Evolutionary conservation across 257 asterid genomes (phyloP).

Genomic region (Solanum rostratum): DNA sequence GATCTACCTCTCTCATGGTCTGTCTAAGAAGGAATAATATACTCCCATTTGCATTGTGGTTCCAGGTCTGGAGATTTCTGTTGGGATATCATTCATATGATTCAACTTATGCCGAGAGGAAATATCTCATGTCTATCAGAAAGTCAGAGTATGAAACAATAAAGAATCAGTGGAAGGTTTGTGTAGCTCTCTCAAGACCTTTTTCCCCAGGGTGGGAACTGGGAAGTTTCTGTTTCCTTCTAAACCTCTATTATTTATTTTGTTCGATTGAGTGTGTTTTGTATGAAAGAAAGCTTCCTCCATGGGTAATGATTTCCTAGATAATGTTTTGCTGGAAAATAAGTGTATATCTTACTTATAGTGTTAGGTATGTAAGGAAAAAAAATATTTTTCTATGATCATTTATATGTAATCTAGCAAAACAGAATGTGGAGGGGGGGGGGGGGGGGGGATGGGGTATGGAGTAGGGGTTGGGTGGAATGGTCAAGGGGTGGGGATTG

Average conservation of each 20-base stretch:
- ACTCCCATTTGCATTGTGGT: not conserved
- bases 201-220: not conserved
- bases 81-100: conserved; percentile 68
- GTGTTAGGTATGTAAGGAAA: not conserved
- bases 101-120: conserved; percentile 91
- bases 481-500: not conserved
- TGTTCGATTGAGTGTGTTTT: not conserved
- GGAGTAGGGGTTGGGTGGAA: not conserved
- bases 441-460: not conserved
- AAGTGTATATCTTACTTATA: not conserved
- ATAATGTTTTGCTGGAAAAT: not conserved
- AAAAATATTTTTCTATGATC: not conserved
- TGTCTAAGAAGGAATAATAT: not conserved
- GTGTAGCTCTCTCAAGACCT: conserved; percentile 5
- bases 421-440: too few species aligned
- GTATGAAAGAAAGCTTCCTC: not conserved
- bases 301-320: not conserved
- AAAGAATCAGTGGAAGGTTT: conserved; percentile 93
- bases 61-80: conserved; percentile 82
- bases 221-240: not conserved
- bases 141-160: conserved; percentile 76
- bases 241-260: not conserved
- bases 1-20: not conserved
- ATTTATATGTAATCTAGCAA: not conserved
- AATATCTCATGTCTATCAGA: conserved; percentile 56